Evolutionary conservation across 1,284 basidiomycete genomes (phyloP), one percentile per base, ranked within the genome.

Genomic region (Puccinia sorghi): DNA sequence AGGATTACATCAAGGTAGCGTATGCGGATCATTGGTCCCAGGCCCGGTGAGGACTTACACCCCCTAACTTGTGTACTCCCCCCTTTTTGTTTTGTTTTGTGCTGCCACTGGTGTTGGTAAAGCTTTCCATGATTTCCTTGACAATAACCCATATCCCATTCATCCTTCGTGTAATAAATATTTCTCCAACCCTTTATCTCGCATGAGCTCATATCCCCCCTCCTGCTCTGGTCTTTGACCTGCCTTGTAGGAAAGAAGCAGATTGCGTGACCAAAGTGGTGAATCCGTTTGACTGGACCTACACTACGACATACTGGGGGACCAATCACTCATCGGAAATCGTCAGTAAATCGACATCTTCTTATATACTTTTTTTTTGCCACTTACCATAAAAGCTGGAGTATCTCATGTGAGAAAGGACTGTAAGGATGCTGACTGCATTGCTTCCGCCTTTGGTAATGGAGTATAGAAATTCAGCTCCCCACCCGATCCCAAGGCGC

Each of bases 221-320:
- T 27, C 54, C n/a, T n/a, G 20, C 25, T 57, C 20, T 27, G 54
- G 54, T 63, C 39, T 43, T 39, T 2, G 20, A 39, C 32, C 22
- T 52, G 86, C 89, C 0, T 75, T 41, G n/a, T 54, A 67, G 73
- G 17, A 67, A 76, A 76, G 39, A 61, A 56, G 37, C 63, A 25
- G 73, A 66, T 54, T 22, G 37, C 8, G 48, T 76, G n/a, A 67
- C 73, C 32, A 76, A 76, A 46, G 73, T 76, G 8, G 90, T 92
- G 2, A 94, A 94, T 82, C 91, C 91, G 1, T 98, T 93, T 85
- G 97, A 99, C 84, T 99, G 97, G 97, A 99, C 97, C 6, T 99
- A 97, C 84, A 97, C 94, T 0, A 93, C 93, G 2, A 90, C 88
- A 0, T 96, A 97, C 83, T 83, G 90, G 0, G 97, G 96, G 0